These are phyloP conservation scores for Irpex rosettiformis DNA, from an alignment of 1,284 basidiomycete genomes.

Conservation along the genomic window DNA sequence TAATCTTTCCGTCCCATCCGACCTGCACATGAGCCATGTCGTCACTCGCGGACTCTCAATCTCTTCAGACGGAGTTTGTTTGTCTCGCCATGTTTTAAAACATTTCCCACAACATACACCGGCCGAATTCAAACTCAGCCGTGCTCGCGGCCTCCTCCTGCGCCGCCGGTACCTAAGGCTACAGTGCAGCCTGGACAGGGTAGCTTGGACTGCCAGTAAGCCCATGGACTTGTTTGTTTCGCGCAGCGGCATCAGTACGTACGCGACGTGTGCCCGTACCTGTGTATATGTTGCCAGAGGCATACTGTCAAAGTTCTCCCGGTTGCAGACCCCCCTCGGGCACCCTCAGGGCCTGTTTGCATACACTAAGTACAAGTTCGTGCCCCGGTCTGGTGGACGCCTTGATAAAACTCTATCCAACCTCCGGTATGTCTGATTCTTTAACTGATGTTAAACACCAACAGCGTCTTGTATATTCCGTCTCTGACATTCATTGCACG, in stretches of 20 bases:
- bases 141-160: neutral
- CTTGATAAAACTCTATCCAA: neutral
- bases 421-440: neutral
- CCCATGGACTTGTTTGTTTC: neutral
- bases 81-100: neutral
- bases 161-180: no score
- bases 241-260: neutral
- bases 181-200: no score
- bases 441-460: no score
- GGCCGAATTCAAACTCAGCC: neutral
- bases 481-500: neutral
- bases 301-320: neutral
- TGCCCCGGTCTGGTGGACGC: neutral
- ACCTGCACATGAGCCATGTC: slow-evolving; percentile 6
- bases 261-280: neutral
- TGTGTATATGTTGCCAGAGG: neutral
- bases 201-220: no score
- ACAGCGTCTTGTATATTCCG: no score
- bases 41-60: slow-evolving; percentile 10
- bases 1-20: slow-evolving; percentile 8
- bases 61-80: no score
- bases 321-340: neutral
- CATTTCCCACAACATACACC: neutral
- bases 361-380: neutral
- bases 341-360: neutral